Conservation (phyloP, 768 basidiomycete species). For the Lyophyllum decastes region DNA sequence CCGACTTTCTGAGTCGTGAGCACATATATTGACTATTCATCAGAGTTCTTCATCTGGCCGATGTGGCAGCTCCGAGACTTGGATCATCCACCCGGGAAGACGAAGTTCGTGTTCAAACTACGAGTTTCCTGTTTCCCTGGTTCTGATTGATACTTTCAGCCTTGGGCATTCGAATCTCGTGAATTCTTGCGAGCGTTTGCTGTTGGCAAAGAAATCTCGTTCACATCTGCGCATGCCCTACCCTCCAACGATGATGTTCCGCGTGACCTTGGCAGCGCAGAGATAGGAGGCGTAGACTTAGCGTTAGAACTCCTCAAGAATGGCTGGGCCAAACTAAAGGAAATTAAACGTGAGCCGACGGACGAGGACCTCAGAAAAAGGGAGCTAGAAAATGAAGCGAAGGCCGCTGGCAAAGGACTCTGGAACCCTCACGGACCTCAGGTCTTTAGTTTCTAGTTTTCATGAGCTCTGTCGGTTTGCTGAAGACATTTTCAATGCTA, state of each 20-base stretch:
- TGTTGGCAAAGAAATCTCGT: slow-evolving; percentile 90
- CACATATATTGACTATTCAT: neutral
- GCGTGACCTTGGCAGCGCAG: slow-evolving; percentile 79
- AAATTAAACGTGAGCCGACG: slow-evolving; percentile 78
- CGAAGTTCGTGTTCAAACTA: slow-evolving; percentile 54
- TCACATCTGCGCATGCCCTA: slow-evolving; percentile 79
- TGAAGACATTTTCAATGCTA: slow-evolving; percentile 29
- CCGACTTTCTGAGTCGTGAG: neutral
- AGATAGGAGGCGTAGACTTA: slow-evolving; percentile 73
- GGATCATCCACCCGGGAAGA: slow-evolving; percentile 85
- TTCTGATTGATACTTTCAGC: slow-evolving; percentile 42
- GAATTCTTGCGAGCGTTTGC: slow-evolving; percentile 85
- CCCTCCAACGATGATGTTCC: slow-evolving; percentile 73
- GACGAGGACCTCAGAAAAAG: slow-evolving; percentile 75
- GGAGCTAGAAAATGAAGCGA: slow-evolving; percentile 78
- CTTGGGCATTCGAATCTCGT: slow-evolving; percentile 90
- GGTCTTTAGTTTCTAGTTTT: slow-evolving; percentile 35
- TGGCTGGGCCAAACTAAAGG: slow-evolving; percentile 95
- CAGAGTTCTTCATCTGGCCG: slow-evolving; percentile 89
- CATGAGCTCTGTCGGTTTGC: neutral
- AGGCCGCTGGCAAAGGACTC: slow-evolving; percentile 70
- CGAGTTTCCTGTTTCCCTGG: slow-evolving; percentile 6
- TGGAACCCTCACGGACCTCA: slow-evolving; percentile 85
- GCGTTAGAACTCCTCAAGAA: slow-evolving; percentile 74
- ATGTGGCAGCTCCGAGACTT: slow-evolving; percentile 80